Conservation (phyloP, 768 basidiomycete species). For the Amanita rimosa region DNA sequence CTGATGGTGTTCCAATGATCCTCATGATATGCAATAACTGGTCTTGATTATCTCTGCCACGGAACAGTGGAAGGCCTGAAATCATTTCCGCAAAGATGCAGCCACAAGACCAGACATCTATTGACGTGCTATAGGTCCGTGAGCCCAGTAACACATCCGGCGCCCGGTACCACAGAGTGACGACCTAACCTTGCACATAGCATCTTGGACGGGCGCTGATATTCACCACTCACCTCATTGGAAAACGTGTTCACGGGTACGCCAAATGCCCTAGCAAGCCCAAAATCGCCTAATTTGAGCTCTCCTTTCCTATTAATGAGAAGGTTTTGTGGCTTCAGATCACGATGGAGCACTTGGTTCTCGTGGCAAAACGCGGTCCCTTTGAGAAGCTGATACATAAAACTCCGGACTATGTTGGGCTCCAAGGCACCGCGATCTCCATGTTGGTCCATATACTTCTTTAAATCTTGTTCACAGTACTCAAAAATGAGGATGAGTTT, state of each 20-base stretch:
- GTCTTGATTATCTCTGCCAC: constrained; percentile 94
- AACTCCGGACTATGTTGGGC: constrained; percentile 82
- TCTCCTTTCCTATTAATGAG: constrained; percentile 97
- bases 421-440: constrained; percentile 94
- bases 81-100: constrained; percentile 99
- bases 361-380: constrained; percentile 99
- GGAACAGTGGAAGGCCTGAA: constrained; percentile 90
- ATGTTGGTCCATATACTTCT: constrained; percentile 98
- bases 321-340: constrained; percentile 96
- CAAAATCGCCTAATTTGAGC: constrained; percentile 96
- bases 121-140: constrained; percentile 94
- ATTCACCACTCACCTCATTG: constrained; percentile 56
- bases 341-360: constrained; percentile 94
- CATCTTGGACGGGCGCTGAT: not conserved
- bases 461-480: constrained; percentile 96
- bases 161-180: constrained; percentile 97
- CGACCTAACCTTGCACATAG: constrained; percentile 46
- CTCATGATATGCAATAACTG: constrained; percentile 97
- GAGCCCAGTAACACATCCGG: constrained; percentile 97
- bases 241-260: constrained; percentile 99
- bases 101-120: constrained; percentile 98
- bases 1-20: constrained; percentile 91
- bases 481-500: constrained; percentile 98
- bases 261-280: constrained; percentile 93
- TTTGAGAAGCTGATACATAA: constrained; percentile 96